These are phyloP conservation scores for Polytolypa hystricis DNA, from an alignment of 2,329 filamentous ascomycete species.

Conservation along the genomic window DNA sequence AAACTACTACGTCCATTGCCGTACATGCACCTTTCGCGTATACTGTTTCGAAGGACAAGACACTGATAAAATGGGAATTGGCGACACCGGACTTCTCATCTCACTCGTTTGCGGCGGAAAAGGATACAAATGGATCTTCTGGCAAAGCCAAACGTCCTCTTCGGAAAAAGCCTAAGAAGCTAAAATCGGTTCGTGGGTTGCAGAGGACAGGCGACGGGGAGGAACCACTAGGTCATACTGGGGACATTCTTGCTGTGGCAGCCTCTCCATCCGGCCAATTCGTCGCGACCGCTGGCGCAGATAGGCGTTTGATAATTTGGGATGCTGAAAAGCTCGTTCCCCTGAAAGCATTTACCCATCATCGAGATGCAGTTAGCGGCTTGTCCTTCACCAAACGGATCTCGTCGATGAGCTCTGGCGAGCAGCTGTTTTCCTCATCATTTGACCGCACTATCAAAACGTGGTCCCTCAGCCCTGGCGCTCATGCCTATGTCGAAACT, in stretches of 20 bases:
- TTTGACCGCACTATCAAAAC: slow-evolving; percentile 91
- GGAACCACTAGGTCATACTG: slow-evolving; percentile 61
- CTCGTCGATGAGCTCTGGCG: slow-evolving; percentile 41
- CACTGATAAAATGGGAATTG: slow-evolving; percentile 80
- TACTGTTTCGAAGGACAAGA: slow-evolving; percentile 75
- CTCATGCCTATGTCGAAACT: slow-evolving; percentile 88
- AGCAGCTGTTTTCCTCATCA: slow-evolving; percentile 84
- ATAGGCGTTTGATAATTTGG: slow-evolving; percentile 79
- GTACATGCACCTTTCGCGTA: slow-evolving; percentile 72
- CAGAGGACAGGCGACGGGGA: slow-evolving; percentile 28
- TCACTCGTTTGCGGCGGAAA: slow-evolving; percentile 40
- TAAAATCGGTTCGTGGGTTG: slow-evolving; percentile 39
- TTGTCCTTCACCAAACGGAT: slow-evolving; percentile 77
- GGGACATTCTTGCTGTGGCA: slow-evolving; percentile 69
- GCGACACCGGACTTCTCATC: slow-evolving; percentile 35
- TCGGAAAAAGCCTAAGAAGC: slow-evolving; percentile 34
- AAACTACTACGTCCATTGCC: slow-evolving; percentile 68
- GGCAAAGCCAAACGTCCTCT: slow-evolving; percentile 44
- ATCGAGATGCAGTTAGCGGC: slow-evolving; percentile 76
- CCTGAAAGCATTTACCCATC: slow-evolving; percentile 76
- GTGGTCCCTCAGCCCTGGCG: slow-evolving; percentile 68
- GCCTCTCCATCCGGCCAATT: slow-evolving; percentile 83
- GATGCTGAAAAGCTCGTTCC: slow-evolving; percentile 68
- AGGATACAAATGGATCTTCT: slow-evolving; percentile 54
- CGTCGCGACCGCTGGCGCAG: slow-evolving; percentile 78